Evolutionary conservation across 2,329 filamentous ascomycete genomes (phyloP), one percentile per base, ranked within the genome.

Genomic region (Ascochyta viciae-villosae): DNA sequence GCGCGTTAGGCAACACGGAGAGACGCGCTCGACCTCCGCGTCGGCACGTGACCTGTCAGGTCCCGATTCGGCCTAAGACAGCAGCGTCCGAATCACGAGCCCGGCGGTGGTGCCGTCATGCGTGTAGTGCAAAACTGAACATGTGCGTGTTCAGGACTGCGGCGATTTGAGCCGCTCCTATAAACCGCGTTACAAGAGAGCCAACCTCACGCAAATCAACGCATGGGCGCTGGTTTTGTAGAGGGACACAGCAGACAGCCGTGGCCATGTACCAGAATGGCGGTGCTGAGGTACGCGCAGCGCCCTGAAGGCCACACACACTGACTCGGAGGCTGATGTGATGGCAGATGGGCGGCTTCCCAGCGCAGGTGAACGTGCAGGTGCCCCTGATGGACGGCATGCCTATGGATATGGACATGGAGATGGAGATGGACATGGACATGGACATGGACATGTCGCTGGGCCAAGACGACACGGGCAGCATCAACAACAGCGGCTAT

Each of bases 371-470:
- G n/a, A 19, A 37, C n/a, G 4, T 80, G 56, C 72, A 78, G 68
- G 31, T 50, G 40, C 34, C 52, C 15, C 53, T 50, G 45, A 48
- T 45, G 29, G 46, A 55, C 45, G 45, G 52, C 45, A 4, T 35
- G 33, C 2, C 33, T 15, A 74, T 74, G 55, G 74, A 82, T 65
- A 76, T 26, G 24, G 24, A 26, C 4, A 26, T 26, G 24, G 24
- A 26, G 4, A 80, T 60, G 76, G 78, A 66, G 3, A 75, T 82
- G 52, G 78, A 80, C n/a, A 62, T 68, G 57, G 80, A 80, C 63
- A 71, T 83, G 58, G 78, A 81, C 58, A 70, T 81, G 57, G 54
- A 40, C 34, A 66, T 58, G 63, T 64, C 60, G 58, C 61, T 66
- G 63, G 70, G 45, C 53, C 26, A 51, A 41, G 62, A 56, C 47